These are phyloP conservation scores for Psilocybe azurescens DNA, from an alignment of 768 basidiomycete species.

Conservation along the genomic window DNA sequence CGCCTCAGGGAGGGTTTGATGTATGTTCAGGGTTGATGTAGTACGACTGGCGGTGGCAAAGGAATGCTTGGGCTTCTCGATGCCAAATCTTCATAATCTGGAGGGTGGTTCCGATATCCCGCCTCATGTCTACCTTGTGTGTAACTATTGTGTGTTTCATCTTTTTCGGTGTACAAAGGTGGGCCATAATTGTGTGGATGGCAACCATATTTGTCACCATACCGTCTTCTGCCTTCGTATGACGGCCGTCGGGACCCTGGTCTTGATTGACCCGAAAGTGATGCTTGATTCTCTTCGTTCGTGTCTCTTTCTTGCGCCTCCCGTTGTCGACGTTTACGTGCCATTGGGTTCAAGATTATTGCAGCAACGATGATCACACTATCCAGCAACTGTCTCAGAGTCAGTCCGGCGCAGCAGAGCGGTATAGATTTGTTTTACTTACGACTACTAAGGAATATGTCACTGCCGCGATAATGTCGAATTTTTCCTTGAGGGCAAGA, in stretches of 20 bases:
- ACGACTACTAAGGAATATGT: slow-evolving; percentile 70
- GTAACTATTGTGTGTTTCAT: background rate
- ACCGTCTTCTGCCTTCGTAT: background rate
- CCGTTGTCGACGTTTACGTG: slow-evolving; percentile 36
- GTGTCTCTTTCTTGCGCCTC: slow-evolving; percentile 2
- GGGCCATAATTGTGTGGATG: background rate
- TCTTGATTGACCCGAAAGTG: background rate
- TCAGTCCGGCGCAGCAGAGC: background rate
- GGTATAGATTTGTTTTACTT: slow-evolving; percentile 25
- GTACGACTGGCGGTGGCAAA: background rate
- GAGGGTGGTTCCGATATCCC: background rate
- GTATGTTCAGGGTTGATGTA: background rate
- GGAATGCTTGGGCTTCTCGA: background rate
- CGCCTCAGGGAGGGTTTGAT: background rate
- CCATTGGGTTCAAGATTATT: slow-evolving; percentile 67
- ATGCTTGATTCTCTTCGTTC: background rate
- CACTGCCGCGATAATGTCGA: slow-evolving; percentile 68
- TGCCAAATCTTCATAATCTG: background rate
- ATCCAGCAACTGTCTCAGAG: slow-evolving; percentile 57
- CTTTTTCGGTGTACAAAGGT: background rate
- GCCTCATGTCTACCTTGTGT: background rate
- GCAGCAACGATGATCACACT: slow-evolving; percentile 63
- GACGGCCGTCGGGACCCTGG: background rate
- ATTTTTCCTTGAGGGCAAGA: slow-evolving; percentile 64
- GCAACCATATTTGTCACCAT: background rate